A percentile compares a stretch with the other conserved stretches of the same genome.
Evolutionary conservation across 768 basidiomycete species (phyloP).

Genomic region (Kwoniella pini): DNA sequence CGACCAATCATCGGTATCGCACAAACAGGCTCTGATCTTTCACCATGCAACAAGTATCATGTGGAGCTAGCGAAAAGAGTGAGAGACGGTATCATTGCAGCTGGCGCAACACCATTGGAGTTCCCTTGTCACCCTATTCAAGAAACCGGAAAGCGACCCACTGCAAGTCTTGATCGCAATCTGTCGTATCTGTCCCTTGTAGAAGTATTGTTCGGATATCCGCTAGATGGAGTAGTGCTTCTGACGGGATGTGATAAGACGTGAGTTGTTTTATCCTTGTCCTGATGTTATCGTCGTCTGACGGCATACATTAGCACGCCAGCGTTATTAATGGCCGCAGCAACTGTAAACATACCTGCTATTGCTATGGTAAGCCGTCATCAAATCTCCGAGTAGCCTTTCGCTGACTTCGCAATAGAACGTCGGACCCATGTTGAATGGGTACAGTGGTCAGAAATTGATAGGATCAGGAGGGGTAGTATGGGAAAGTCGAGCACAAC

Average conservation of each 20-base stretch:
- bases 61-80: slow-evolving; percentile 52
- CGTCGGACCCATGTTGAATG: slow-evolving; percentile 53
- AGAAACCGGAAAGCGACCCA: slow-evolving; percentile 52
- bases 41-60: slow-evolving; percentile 52
- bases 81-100: slow-evolving; percentile 51
- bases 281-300: not conserved
- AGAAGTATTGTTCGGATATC: slow-evolving; percentile 53
- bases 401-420: slow-evolving; percentile 20
- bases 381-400: not conserved
- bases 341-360: slow-evolving; percentile 52
- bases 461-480: slow-evolving; percentile 51
- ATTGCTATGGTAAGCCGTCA: slow-evolving; percentile 35
- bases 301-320: slow-evolving; percentile 32
- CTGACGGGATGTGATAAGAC: slow-evolving; percentile 50
- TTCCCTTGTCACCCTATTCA: slow-evolving; percentile 55
- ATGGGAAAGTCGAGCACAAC: slow-evolving; percentile 43
- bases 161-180: slow-evolving; percentile 51
- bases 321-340: slow-evolving; percentile 50
- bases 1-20: slow-evolving; percentile 52
- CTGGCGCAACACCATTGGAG: slow-evolving; percentile 53
- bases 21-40: slow-evolving; percentile 52
- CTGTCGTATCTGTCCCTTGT: slow-evolving; percentile 49
- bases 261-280: slow-evolving; percentile 19
- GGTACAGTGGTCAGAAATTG: slow-evolving; percentile 36
- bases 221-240: slow-evolving; percentile 53